A percentile compares a stretch with the other conserved stretches of the same genome.
Conservation (phyloP, 2,329 filamentous ascomycete species). For the Pyrenochaeta sp. region DNA sequence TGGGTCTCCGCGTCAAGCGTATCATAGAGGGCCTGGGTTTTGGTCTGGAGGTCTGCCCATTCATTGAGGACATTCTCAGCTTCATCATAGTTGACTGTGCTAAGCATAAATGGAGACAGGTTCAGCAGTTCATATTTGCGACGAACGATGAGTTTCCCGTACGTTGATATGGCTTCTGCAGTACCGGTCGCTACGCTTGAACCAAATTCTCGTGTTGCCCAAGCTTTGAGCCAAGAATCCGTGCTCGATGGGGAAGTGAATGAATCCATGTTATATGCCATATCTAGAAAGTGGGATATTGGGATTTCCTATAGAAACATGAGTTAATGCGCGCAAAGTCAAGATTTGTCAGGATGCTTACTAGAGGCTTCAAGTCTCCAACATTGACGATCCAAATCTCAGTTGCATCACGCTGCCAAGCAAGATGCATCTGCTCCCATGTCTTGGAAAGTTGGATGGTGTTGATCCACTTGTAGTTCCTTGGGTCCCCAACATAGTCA, state of each 20-base stretch:
- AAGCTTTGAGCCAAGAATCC: slow-evolving; percentile 62
- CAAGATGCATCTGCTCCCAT: slow-evolving; percentile 9
- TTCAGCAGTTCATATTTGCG: slow-evolving; percentile 69
- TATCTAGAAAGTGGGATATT: slow-evolving; percentile 65
- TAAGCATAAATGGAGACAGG: slow-evolving; percentile 61
- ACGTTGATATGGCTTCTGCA: slow-evolving; percentile 61
- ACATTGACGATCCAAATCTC: slow-evolving; percentile 23
- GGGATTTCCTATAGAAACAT: slow-evolving; percentile 2
- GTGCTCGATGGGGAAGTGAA: slow-evolving; percentile 55
- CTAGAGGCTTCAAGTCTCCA: slow-evolving; percentile 20
- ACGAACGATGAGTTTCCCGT: slow-evolving; percentile 61
- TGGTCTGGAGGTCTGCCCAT: not conserved
- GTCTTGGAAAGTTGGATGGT: slow-evolving; percentile 12
- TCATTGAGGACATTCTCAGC: slow-evolving; percentile 57
- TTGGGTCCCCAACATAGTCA: slow-evolving; percentile 19
- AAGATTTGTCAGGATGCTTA: slow-evolving; percentile 12
- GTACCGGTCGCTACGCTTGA: slow-evolving; percentile 55
- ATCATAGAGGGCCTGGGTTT: not conserved
- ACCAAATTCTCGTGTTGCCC: slow-evolving; percentile 66
- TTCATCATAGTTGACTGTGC: slow-evolving; percentile 65
- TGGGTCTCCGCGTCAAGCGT: slow-evolving; percentile 47
- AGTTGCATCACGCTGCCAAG: slow-evolving; percentile 4
- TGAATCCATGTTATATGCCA: slow-evolving; percentile 69
- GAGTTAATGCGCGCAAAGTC: slow-evolving; percentile 7
- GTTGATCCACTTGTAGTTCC: slow-evolving; percentile 25